Conservation (phyloP, 2,329 filamentous ascomycete genomes). For the Ambrosiella beaveri region DNA sequence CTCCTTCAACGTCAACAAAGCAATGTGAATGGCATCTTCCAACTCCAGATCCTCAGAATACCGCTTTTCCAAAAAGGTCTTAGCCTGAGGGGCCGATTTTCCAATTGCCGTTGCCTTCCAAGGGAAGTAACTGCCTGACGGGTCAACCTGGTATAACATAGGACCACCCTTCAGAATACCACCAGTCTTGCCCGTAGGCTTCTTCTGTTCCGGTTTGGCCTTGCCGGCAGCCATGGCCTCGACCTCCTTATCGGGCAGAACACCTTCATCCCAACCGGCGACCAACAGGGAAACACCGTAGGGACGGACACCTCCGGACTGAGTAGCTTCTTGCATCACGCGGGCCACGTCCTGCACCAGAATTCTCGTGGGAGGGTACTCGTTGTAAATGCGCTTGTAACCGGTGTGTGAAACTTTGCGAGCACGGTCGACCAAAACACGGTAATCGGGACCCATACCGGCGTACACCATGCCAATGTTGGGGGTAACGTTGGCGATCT, state of each 20-base stretch:
- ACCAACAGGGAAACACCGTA: conserved; percentile 93
- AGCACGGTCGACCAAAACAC: conserved; percentile 91
- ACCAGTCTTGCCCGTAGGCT: conserved; percentile 69
- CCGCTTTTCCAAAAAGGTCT: conserved; percentile 98
- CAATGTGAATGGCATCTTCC: conserved; percentile 97
- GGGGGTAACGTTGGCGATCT: conserved; percentile 94
- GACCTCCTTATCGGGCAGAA: conserved; percentile 65
- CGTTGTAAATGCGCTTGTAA: conserved; percentile 99
- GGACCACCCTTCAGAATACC: conserved; percentile 91
- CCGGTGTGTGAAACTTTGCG: conserved; percentile 95
- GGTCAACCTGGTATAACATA: conserved; percentile 96
- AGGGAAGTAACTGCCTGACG: conserved; percentile 96
- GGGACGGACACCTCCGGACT: conserved; percentile 89
- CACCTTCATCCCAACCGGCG: conserved; percentile 94
- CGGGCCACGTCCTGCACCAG: conserved; percentile 94
- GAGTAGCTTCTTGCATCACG: conserved; percentile 97
- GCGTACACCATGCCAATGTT: conserved; percentile 99
- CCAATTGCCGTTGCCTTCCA: conserved; percentile 99
- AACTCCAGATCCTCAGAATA: conserved; percentile 95
- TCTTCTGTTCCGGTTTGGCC: conserved; percentile 45
- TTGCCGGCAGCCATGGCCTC: conserved; percentile 32
- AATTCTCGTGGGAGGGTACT: conserved; percentile 98
- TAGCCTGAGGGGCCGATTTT: conserved; percentile 94
- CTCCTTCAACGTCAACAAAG: conserved; percentile 91
- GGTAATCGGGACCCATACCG: conserved; percentile 97